A percentile compares a stretch with the other conserved stretches of the same genome.
phyloP scores from a whole-genome alignment of 495 filamentous ascomycete genomes.

The Neurospora sp. region DNA sequence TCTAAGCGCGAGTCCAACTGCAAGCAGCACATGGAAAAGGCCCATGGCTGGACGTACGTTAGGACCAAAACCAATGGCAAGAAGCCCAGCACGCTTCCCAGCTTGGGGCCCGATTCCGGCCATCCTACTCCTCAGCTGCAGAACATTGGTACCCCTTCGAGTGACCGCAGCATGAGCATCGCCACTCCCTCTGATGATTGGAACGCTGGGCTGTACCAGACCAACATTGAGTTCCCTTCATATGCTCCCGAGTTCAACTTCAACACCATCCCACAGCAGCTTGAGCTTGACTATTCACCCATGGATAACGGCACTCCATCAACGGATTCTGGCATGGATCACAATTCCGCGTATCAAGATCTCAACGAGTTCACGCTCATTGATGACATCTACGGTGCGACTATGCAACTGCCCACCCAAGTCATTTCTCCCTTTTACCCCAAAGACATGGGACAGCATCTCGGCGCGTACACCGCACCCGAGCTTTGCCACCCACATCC shows the following conservation, averaged over 20 bases:
- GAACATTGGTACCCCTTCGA: constrained; percentile 41
- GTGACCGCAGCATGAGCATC: constrained; percentile 28
- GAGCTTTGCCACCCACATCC: constrained; percentile 27
- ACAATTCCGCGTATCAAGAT: constrained; percentile 37
- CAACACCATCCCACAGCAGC: constrained; percentile 28
- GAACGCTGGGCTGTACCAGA: constrained; percentile 17
- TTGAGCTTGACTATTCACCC: constrained; percentile 40
- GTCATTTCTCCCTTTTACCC: constrained; percentile 23
- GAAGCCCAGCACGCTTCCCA: constrained; percentile 24
- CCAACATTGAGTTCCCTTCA: constrained; percentile 29
- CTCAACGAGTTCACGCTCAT: constrained; percentile 35
- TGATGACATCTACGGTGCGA: constrained; percentile 47
- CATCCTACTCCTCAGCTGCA: constrained; percentile 46
- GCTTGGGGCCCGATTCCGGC: constrained; percentile 18
- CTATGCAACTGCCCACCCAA: constrained; percentile 31
- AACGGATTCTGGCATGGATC: constrained; percentile 33
- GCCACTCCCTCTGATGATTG: constrained; percentile 36
- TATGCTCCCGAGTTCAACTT: constrained; percentile 31
- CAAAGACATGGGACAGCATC: constrained; percentile 30
- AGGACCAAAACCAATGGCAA: constrained; percentile 81
- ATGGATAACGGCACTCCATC: constrained; percentile 37
- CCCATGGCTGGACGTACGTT: constrained; percentile 80
- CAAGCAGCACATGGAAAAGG: constrained; percentile 99
- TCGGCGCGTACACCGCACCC: constrained; percentile 18
- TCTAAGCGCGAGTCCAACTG: constrained; percentile 96